A percentile compares a stretch with the other conserved stretches of the same genome.
phyloP scores from a whole-genome alignment of 768 basidiomycete genomes.

The Boletus subcaerulescens region DNA sequence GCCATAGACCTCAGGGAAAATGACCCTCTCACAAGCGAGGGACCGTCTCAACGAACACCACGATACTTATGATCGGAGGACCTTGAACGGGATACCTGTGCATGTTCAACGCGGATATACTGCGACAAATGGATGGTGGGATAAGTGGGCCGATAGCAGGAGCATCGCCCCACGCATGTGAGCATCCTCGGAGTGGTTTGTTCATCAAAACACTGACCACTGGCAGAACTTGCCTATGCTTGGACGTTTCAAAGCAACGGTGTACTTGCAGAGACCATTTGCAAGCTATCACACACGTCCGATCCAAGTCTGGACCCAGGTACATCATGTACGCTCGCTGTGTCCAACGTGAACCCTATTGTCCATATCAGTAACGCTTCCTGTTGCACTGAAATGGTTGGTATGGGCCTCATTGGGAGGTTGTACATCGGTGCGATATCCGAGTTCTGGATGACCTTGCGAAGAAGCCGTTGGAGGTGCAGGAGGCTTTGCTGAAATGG shows the following conservation, averaged over 20 bases:
- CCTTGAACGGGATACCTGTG: conserved; percentile 17
- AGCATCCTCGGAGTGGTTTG: conserved; percentile 10
- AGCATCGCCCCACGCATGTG: conserved; percentile 15
- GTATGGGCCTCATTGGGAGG: conserved; percentile 37
- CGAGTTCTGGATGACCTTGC: conserved; percentile 37
- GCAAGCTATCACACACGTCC: too few relatives aligned
- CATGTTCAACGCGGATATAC: conserved; percentile 34
- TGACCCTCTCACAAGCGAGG: conserved; percentile 37
- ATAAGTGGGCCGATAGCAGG: conserved; percentile 43
- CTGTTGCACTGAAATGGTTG: conserved; percentile 42
- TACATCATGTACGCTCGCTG: too few relatives aligned
- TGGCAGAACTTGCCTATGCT: conserved; percentile 33
- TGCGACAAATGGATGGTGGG: conserved; percentile 51
- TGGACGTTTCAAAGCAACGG: conserved; percentile 45
- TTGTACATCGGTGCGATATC: conserved; percentile 42
- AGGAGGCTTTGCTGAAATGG: conserved; percentile 37
- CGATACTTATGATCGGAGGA: conserved; percentile 24
- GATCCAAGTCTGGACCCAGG: too few relatives aligned
- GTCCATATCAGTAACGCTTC: too few relatives aligned
- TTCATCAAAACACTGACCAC: conserved; percentile 10
- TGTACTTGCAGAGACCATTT: conserved; percentile 4
- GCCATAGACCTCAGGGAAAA: conserved; percentile 26
- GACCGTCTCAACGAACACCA: conserved; percentile 22
- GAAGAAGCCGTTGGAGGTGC: conserved; percentile 28
- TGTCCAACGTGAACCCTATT: too few relatives aligned